Conservation (phyloP, 306 rosid genomes). For the Cyamopsis tetragonoloba region DNA sequence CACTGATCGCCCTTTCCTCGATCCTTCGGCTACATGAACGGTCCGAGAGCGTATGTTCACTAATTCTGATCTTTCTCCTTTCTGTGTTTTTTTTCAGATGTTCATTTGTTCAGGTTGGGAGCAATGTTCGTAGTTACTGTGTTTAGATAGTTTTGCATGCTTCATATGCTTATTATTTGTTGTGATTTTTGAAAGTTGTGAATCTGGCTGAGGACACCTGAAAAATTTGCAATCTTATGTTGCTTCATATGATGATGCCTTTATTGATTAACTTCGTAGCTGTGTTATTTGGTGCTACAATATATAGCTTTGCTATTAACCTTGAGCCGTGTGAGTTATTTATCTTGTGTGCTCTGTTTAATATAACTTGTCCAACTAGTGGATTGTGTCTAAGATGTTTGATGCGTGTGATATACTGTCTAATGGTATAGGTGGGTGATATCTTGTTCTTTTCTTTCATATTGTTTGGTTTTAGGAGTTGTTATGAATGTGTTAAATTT, state of each 20-base stretch:
- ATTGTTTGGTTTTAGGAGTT: constrained; percentile 12
- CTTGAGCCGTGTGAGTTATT: background rate
- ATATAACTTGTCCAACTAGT: background rate
- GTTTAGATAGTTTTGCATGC: background rate
- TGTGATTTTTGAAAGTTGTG: background rate
- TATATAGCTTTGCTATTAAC: background rate
- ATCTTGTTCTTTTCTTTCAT: background rate
- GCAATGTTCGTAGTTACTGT: too few species aligned
- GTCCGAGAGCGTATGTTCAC: constrained; percentile 31
- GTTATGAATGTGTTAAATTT: constrained; percentile 23
- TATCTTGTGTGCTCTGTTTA: background rate
- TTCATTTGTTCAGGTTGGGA: background rate
- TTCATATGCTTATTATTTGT: background rate
- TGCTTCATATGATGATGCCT: too few species aligned
- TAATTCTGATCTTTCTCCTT: background rate
- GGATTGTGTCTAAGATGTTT: background rate
- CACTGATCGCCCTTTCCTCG: constrained; percentile 24
- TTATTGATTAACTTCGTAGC: background rate
- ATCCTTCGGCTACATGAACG: constrained; percentile 31
- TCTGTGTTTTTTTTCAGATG: background rate
- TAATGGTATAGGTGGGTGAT: background rate
- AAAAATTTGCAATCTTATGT: background rate
- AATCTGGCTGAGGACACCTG: constrained; percentile 1
- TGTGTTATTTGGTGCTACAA: background rate
- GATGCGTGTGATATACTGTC: background rate